These are phyloP conservation scores for Verticillium klebahnii DNA, from an alignment of 2,329 filamentous ascomycete genomes.

Conservation along the genomic window DNA sequence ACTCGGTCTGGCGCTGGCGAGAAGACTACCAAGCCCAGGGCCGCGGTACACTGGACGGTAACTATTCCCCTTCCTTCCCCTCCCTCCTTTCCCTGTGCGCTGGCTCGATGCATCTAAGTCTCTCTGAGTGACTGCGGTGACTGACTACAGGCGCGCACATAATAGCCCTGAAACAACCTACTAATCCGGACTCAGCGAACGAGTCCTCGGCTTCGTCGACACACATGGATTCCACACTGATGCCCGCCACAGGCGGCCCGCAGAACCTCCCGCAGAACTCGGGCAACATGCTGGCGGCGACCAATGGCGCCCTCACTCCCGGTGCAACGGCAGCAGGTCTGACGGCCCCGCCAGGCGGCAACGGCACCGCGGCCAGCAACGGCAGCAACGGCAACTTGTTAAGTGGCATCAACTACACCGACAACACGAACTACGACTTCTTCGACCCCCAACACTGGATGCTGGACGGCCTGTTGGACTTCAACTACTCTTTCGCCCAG, in stretches of 20 bases:
- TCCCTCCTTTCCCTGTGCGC: constrained; percentile 1
- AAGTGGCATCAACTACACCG: constrained; percentile 52
- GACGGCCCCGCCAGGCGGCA: background rate
- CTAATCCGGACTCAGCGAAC: constrained; percentile 74
- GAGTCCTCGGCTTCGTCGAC: constrained; percentile 68
- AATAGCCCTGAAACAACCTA: constrained; percentile 74
- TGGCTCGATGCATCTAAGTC: constrained; percentile 14
- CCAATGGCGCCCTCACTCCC: constrained; percentile 50
- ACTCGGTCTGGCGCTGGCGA: constrained; percentile 82
- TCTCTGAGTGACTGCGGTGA: constrained; percentile 16
- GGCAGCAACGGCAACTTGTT: constrained; percentile 50
- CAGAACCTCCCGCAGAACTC: constrained; percentile 25
- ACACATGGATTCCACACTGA: constrained; percentile 57
- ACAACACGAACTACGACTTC: constrained; percentile 70
- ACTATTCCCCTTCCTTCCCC: constrained; percentile 24
- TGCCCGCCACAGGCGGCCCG: constrained; percentile 40
- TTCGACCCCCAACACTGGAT: constrained; percentile 95
- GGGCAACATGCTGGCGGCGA: constrained; percentile 37
- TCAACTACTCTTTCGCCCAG: constrained; percentile 63
- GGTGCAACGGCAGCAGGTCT: constrained; percentile 34
- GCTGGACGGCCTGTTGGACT: constrained; percentile 78
- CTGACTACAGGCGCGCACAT: constrained; percentile 21
- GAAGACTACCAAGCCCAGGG: constrained; percentile 72
- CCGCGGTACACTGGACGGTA: constrained; percentile 67
- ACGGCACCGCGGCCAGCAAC: background rate